phyloP scores from a whole-genome alignment of 345 rosid genomes.

The Zanthoxylum bungeanum region DNA sequence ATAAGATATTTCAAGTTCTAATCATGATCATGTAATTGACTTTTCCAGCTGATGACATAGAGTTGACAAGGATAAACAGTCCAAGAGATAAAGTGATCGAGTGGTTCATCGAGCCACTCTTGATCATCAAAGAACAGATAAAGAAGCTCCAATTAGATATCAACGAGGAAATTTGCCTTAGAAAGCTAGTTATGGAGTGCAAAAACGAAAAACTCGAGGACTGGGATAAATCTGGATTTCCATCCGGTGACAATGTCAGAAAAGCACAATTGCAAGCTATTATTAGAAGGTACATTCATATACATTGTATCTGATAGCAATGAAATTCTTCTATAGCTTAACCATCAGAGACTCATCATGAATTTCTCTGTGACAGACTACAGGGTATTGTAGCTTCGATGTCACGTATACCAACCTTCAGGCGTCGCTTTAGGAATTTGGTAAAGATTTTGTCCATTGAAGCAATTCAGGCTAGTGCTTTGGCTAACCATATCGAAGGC shows the following conservation, averaged over 20 bases:
- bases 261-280: conserved; percentile 87
- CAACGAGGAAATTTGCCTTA: conserved; percentile 55
- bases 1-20: not conserved
- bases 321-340: not conserved
- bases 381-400: conserved; percentile 73
- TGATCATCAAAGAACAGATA: conserved; percentile 79
- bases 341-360: not conserved
- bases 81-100: conserved; percentile 67
- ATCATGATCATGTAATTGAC: not conserved
- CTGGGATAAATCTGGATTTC: conserved; percentile 58
- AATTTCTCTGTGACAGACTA: conserved; percentile 34
- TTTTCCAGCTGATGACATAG: conserved; percentile 54
- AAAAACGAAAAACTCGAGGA: conserved; percentile 61
- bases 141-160: conserved; percentile 50
- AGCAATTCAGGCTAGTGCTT: conserved; percentile 49
- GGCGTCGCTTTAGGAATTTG: conserved; percentile 62
- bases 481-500: conserved; percentile 39
- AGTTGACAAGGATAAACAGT: conserved; percentile 52
- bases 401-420: conserved; percentile 69
- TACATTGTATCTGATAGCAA: not conserved
- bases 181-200: conserved; percentile 43
- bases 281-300: conserved; percentile 52
- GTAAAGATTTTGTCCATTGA: conserved; percentile 54
- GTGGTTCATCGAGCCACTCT: conserved; percentile 69
- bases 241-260: conserved; percentile 50